Evolutionary conservation across 495 filamentous ascomycete genomes (phyloP), one percentile per base, ranked within the genome.

Genomic region (Penicillium lividum): DNA sequence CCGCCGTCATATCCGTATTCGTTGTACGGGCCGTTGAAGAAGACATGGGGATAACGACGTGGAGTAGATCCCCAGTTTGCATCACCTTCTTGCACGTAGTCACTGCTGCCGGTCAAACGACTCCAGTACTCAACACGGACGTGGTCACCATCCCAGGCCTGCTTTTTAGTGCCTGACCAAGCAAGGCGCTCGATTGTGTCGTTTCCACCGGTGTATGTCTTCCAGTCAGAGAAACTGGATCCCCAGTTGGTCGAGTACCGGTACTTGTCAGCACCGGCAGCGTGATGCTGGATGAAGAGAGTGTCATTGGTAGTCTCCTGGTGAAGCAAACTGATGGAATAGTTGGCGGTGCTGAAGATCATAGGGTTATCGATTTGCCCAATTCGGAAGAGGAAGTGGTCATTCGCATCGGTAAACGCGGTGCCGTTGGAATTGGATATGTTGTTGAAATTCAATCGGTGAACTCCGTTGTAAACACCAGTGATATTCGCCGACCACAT

Each of bases 111-210:
- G 15, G 84, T 78, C 44, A 79, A 73, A 42, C 77, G 77, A 66
- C 80, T 87, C 82, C 80, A 90, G 72, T 90, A 90, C 62, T 89
- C 85, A 31, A 87, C 82, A 7, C 80, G 77, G 3, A 89, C 71
- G 64, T 90, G 87, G 29, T 87, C 79, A 38, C 85, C 87, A 5
- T 77, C 52, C 87, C 87, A 90, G 9, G 69, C 72, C 66, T 90
- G 87, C 11, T 73, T 66, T 31, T 82, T 76, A 1, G 85, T 86
- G 15, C 87, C 87, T 5, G 74, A 72, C 87, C 87, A 90, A 4
- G 68, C 51, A 54, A 80, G 71, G 25, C 60, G 61, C 4, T 72
- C 58, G 18, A 84, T 66, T 1, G 75, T 77, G 13, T 69, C 70
- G 42, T 82, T 79, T 5, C 78, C 77, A 36, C 78, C 77, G 27